These are phyloP conservation scores for Oxytropis ochrocephala DNA, from an alignment of 306 rosid genomes.

Conservation along the genomic window DNA sequence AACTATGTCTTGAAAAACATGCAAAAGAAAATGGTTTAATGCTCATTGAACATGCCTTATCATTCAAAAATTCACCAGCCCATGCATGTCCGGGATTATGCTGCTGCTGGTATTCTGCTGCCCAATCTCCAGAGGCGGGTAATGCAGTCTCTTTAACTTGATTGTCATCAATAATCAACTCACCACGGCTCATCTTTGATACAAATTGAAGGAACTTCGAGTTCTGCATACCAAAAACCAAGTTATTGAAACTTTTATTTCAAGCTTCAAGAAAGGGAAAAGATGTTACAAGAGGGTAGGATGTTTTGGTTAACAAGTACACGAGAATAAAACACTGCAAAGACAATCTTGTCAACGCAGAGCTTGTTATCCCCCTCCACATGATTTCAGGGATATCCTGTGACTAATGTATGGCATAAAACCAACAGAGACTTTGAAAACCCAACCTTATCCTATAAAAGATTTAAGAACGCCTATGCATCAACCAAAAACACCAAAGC, in stretches of 20 bases:
- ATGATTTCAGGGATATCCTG: background rate
- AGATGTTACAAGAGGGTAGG: background rate
- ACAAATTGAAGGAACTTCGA: constrained; percentile 93
- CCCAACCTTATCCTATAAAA: background rate
- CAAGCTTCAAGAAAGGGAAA: background rate
- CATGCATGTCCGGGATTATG: constrained; percentile 52
- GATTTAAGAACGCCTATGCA: background rate
- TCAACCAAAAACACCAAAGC: background rate
- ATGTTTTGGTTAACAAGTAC: background rate
- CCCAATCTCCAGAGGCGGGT: constrained; percentile 81
- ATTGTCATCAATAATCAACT: constrained; percentile 78
- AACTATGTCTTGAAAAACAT: background rate
- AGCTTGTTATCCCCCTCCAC: background rate
- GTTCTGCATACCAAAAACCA: constrained; percentile 54
- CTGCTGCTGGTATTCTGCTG: constrained; percentile 68
- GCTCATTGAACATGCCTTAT: constrained; percentile 32
- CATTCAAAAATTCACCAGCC: constrained; percentile 77
- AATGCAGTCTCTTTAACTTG: constrained; percentile 68
- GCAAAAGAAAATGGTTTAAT: constrained; percentile 14
- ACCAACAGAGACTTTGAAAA: background rate
- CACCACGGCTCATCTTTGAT: constrained; percentile 98
- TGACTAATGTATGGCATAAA: background rate
- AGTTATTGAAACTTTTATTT: background rate
- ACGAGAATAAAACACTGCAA: background rate
- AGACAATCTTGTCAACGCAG: background rate